Base-by-base conservation (phyloP, 108 stramenopile genomes). In the Nitzschia sp. region DNA sequence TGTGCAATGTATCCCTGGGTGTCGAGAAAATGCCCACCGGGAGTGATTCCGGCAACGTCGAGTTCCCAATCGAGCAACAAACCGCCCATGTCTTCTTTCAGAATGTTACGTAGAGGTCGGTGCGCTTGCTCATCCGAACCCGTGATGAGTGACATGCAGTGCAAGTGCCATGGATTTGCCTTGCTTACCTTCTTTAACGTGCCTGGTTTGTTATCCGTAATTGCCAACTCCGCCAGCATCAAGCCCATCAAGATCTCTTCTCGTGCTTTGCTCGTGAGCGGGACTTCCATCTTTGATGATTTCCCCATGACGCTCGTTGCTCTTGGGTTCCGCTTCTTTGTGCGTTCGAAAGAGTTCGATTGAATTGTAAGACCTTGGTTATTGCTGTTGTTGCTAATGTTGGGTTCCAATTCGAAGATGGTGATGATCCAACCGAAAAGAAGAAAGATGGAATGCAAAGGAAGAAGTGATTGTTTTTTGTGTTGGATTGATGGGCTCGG, bases 1-100 rank as follows among this genome's bases (percentile, higher is more conserved):
- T 86, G 85, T 19, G 85, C 85, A 38, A 86, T 75, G 60, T 79
- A 86, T 32, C 85, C 85, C 58, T 86, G 85, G 13, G 79, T 78
- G 46, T 82, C 85, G 13, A 80, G 21, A 59, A 68, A 64, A 13
- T 76, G 65, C 1, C 69, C 73, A 25, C 66, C 69, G 26, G 56
- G 17, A 0, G 69, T 69, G 8, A 77, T 60, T 27, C 77, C 77
- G 0, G 13, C 30, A 11, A 72, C 62, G 52, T 86, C 80, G 27
- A 86, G 68, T 19, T 65, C 59, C 9, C 31, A 44, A 46, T 82
- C 82, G 5, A 75, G 31, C 34, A 35, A 44, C 54, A 86, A 66
- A 16, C 63, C 69, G 29, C 50, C 66, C 38, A 82, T 50, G 23
- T 77, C 71, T n/a, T 69, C 78, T 3, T 71, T 28, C 3, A 86